Conservation (phyloP, 208 protist species). For the Herpetomonas tarakana region DNA sequence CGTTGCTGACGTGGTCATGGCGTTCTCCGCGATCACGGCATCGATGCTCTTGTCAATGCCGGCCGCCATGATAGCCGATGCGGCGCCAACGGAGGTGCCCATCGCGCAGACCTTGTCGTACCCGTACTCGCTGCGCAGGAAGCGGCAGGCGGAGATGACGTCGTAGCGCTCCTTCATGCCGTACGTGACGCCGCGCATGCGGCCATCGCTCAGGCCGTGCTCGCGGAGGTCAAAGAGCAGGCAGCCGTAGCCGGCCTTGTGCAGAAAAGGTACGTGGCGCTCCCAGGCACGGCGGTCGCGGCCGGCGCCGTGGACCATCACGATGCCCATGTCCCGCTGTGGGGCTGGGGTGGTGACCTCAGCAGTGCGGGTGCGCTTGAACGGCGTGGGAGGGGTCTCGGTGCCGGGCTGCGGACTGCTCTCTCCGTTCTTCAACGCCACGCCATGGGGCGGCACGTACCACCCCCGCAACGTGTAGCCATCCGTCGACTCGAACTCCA, state of each 20-base stretch:
- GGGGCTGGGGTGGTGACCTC: background rate
- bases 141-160: constrained; percentile 74
- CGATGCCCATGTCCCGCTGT: constrained; percentile 48
- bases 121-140: constrained; percentile 61
- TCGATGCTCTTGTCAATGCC: constrained; percentile 87
- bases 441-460: constrained; percentile 63
- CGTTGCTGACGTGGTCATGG: constrained; percentile 75
- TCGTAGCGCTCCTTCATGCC: constrained; percentile 90
- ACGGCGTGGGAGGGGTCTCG: background rate
- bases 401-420: background rate
- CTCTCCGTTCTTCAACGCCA: background rate
- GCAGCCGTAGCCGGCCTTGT: constrained; percentile 76
- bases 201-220: constrained; percentile 83
- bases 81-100: constrained; percentile 86
- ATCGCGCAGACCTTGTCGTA: constrained; percentile 79
- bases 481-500: constrained; percentile 69
- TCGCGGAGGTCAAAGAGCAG: constrained; percentile 92
- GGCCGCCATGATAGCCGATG: constrained; percentile 88
- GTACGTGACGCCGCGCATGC: constrained; percentile 82
- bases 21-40: constrained; percentile 87
- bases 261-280: constrained; percentile 84
- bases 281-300: constrained; percentile 88
- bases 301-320: constrained; percentile 91
- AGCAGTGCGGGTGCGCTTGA: background rate
- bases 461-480: constrained; percentile 75